Conservation (phyloP, 2,329 filamentous ascomycete genomes). For the Apiospora rasikravindrae region DNA sequence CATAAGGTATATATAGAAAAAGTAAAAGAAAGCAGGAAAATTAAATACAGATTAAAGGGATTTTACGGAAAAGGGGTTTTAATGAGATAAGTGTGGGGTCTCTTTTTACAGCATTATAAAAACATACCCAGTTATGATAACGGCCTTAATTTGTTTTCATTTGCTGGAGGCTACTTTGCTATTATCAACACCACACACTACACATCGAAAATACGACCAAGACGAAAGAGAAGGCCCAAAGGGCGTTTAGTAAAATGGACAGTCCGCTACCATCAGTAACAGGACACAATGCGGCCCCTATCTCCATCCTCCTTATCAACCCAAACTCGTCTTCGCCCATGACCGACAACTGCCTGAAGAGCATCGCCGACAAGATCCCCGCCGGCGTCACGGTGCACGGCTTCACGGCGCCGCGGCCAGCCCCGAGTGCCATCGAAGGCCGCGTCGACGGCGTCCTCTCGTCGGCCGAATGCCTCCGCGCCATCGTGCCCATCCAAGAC, state of each 20-base stretch:
- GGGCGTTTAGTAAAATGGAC: neutral
- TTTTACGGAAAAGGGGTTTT: too few relatives aligned
- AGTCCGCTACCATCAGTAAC: slow-evolving; percentile 23
- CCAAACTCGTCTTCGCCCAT: slow-evolving; percentile 65
- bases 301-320: slow-evolving; percentile 63
- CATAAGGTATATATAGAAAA: too few relatives aligned
- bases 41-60: too few relatives aligned
- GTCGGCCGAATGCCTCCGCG: slow-evolving; percentile 52
- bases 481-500: slow-evolving; percentile 47
- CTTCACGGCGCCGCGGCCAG: slow-evolving; percentile 54
- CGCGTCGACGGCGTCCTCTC: slow-evolving; percentile 55
- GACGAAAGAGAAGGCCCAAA: neutral
- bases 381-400: slow-evolving; percentile 52
- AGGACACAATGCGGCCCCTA: slow-evolving; percentile 28
- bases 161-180: too few relatives aligned
- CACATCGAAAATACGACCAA: neutral
- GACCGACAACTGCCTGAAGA: slow-evolving; percentile 57
- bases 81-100: too few relatives aligned
- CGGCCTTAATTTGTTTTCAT: too few relatives aligned
- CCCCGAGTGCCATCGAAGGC: slow-evolving; percentile 57
- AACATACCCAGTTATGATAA: too few relatives aligned
- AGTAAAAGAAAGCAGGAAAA: too few relatives aligned
- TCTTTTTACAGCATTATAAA: too few relatives aligned
- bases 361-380: slow-evolving; percentile 48
- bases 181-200: neutral